Evolutionary conservation across 495 filamentous ascomycete genomes (phyloP).

Genomic region (Thozetella sp.): DNA sequence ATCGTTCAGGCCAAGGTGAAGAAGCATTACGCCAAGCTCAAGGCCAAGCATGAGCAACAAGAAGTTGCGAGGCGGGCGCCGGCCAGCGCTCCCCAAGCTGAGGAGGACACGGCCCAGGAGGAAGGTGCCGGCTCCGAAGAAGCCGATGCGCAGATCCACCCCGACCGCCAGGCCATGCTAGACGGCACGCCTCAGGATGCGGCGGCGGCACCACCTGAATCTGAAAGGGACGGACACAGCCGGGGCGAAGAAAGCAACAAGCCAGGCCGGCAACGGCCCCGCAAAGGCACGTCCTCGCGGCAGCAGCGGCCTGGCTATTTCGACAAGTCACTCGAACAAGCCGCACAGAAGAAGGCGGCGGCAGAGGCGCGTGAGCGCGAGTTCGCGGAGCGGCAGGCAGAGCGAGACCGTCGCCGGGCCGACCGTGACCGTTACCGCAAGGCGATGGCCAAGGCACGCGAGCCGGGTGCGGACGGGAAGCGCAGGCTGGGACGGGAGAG

Average conservation of each 20-base stretch:
- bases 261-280: not conserved
- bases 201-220: conserved; percentile 13
- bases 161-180: conserved; percentile 70
- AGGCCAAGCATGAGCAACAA: conserved; percentile 46
- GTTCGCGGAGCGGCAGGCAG: conserved; percentile 52
- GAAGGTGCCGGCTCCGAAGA: conserved; percentile 10
- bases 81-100: conserved; percentile 11
- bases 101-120: conserved; percentile 16
- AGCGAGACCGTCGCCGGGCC: conserved; percentile 56
- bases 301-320: conserved; percentile 69
- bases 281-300: conserved; percentile 24
- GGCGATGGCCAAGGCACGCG: conserved; percentile 75
- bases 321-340: conserved; percentile 72
- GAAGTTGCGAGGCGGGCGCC: conserved; percentile 16
- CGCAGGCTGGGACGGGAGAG: conserved; percentile 85
- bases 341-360: conserved; percentile 64
- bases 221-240: conserved; percentile 4
- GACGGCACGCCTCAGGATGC: conserved; percentile 17
- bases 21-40: conserved; percentile 89
- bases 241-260: not conserved
- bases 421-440: conserved; percentile 65
- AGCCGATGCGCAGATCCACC: conserved; percentile 64
- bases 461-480: conserved; percentile 76
- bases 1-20: conserved; percentile 95
- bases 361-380: conserved; percentile 62